Base-by-base conservation (phyloP, 345 rosid species). In the Hibiscus trionum region DNA sequence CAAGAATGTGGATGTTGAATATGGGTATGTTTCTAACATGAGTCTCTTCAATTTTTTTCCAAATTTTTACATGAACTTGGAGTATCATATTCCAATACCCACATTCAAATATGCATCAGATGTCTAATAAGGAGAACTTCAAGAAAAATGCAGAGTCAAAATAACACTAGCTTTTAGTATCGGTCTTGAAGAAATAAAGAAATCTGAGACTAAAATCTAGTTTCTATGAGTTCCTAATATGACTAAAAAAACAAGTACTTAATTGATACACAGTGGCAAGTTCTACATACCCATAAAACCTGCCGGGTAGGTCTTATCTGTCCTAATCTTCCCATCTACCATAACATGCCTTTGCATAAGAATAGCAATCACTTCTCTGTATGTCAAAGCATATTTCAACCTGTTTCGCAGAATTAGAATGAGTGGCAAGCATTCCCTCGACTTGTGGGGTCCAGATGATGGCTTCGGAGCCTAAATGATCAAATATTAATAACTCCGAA, bases 391-490 rank as follows among this genome's bases (percentile, higher is more conserved):
- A 79, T 87, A 85, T 78, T 87, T 87, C 77, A 87, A 71, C 59
- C 86, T 82, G 74, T 87, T 87, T 52, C 90, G 80, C 76, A 87
- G 55, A 64, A 87, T 81, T 19, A 87, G 84, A 70, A 87, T 76
- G 61, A 87, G 74, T 4, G 91, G 91, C 80, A 85, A 83, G 19
- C 96, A 90, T 69, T 88, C 96, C 82, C 93, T 85, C 0, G 91
- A 87, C 74, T 90, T 90, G 82, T 90, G 96, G 11, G 93, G 96
- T 61, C 96, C 91, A 52, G 93, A 88, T 2, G 93, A 88, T 47
- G 96, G 96, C 69, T 90, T 90, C 2, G 93, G 93, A 17, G 96
- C 93, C 96, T 90, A 44, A 29, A 49, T 27, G 37, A 17, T 17
- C 46, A 65, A 44, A 58, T 5, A 56, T 61, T 17, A 44, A 49